Percentiles rank a stretch among this genome's conserved stretches.
phyloP scores from a whole-genome alignment of 352 stramenopile genomes.

The Phytopythium delawarense region DNA sequence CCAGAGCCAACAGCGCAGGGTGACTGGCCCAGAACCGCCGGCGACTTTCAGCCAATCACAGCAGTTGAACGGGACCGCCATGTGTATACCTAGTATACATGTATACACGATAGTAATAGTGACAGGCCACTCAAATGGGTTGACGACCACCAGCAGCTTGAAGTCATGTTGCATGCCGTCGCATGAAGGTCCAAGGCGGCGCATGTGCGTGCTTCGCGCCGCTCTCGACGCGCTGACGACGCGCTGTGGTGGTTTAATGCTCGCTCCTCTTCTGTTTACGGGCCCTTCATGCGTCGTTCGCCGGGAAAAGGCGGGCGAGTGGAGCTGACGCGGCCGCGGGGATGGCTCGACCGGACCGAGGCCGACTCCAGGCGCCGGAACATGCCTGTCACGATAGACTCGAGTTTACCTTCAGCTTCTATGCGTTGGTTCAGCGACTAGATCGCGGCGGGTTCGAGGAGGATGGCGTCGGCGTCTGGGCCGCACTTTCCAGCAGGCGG shows the following conservation, averaged over 20 bases:
- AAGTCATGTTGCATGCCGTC: neutral
- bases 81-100: neutral
- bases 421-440: neutral
- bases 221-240: too few species aligned
- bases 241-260: too few species aligned
- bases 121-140: neutral
- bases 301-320: neutral
- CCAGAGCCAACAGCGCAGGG: neutral
- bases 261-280: neutral
- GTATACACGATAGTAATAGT: neutral
- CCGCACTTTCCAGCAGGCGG: neutral
- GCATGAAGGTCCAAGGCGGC: too few species aligned
- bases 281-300: neutral
- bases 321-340: too few species aligned
- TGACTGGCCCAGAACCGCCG: conserved; percentile 5
- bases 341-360: neutral
- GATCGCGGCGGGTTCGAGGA: neutral
- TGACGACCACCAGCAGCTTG: neutral
- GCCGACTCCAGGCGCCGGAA: too few species aligned
- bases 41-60: conserved; percentile 4
- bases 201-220: too few species aligned
- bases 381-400: neutral
- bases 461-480: neutral
- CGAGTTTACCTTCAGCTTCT: too few species aligned
- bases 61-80: neutral